phyloP scores from a whole-genome alignment of 2,329 filamentous ascomycete genomes.

The Coniochaeta sp. region DNA sequence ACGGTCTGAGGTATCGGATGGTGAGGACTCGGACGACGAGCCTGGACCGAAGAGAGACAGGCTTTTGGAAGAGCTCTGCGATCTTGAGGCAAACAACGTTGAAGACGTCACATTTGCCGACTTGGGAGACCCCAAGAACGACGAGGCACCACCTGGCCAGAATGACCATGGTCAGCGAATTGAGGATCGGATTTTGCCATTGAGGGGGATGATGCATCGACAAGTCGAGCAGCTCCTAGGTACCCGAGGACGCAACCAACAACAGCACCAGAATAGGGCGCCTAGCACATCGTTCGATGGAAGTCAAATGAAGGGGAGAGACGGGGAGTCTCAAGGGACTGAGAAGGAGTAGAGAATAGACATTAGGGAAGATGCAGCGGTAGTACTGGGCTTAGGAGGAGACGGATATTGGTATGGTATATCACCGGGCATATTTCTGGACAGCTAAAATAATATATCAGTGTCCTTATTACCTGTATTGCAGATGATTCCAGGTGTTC shows the following conservation, averaged over 20 bases:
- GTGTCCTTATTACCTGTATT: no score
- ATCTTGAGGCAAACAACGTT: constrained; percentile 15
- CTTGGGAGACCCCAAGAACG: background rate
- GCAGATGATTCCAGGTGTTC: background rate
- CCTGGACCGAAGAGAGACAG: constrained; percentile 19
- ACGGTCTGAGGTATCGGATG: constrained; percentile 14
- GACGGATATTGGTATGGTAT: no score
- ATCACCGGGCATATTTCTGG: no score
- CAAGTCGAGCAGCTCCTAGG: background rate
- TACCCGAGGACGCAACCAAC: background rate
- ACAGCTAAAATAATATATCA: no score
- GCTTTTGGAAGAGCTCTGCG: constrained; percentile 19
- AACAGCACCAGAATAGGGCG: background rate
- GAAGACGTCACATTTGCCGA: background rate
- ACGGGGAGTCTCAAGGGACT: background rate
- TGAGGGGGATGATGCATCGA: background rate
- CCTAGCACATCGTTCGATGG: no score
- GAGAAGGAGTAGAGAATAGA: no score
- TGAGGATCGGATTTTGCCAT: background rate
- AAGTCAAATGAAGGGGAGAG: background rate
- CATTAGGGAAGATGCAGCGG: no score
- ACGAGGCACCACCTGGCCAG: background rate
- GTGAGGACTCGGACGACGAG: constrained; percentile 15
- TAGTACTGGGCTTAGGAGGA: no score
- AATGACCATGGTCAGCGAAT: background rate